Evolutionary conservation across 257 asterid genomes (phyloP), one percentile per base, ranked within the genome.

Genomic region (Verbascum thapsus): DNA sequence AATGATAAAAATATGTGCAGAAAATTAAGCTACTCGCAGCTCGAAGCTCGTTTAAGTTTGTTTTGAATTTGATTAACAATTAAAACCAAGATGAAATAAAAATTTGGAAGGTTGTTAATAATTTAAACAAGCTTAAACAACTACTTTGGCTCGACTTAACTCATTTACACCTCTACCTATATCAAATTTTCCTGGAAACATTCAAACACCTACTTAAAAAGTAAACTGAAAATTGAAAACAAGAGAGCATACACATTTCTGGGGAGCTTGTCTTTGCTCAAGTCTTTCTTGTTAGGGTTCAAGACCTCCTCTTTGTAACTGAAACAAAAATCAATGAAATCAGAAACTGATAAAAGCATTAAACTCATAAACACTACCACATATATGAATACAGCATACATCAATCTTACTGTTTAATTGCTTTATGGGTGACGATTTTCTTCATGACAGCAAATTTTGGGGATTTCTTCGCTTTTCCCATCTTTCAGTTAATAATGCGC

Each of bases 401-500:
- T 38, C 20, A 23, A n/a, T 39, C 74, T 61, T 70, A 94, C 97
- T 90, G 80, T 64, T 84, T 94, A 58, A 94, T 76, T 16, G 96
- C 89, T 76, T 82, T 87, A 6, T 72, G 80, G 13, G 96, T 67
- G 51, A 87, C 72, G 66, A 82, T 73, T 35, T 85, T 94, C 83
- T 94, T 94, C 97, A 94, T 79, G 10, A 82, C 95, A 16, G 97
- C 97, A n/a, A 94, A 94, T 75, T 94, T 94, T 34, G 88, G 95
- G 5, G 81, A 2, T 64, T 78, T 94, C 77, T 76, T 89, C 3
- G 97, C 97, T 81, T 84, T 94, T 9, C 97, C 99, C 99, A 94
- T 91, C 68, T 68, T 72, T 58, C 12, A 12, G 57, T 2, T n/a
- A n/a, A n/a, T n/a, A 17, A 69, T 50, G 18, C 17, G 61, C 68